Percentiles rank a stretch among this genome's conserved stretches.
Conservation (phyloP, 164 flowering plant genomes). For the Nymphaea thermarum region DNA sequence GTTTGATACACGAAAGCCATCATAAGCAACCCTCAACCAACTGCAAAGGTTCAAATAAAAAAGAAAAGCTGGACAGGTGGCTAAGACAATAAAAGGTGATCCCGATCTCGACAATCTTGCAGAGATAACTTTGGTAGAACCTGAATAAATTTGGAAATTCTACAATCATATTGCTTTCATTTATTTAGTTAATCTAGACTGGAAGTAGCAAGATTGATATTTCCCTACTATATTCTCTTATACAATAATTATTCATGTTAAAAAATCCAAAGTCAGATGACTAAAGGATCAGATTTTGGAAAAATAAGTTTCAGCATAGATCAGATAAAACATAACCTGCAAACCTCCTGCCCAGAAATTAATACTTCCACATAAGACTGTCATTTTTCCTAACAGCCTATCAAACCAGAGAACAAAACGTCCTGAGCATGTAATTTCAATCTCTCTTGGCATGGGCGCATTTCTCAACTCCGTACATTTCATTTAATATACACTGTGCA, state of each 20-base stretch:
- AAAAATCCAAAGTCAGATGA: neutral
- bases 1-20: constrained; percentile 87
- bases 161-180: too few species aligned
- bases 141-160: constrained; percentile 18
- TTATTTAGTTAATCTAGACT: neutral
- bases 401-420: constrained; percentile 78
- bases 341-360: constrained; percentile 98
- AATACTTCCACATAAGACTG: constrained; percentile 91
- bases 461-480: constrained; percentile 56
- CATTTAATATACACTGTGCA: constrained; percentile 62
- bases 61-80: constrained; percentile 92
- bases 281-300: neutral
- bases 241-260: neutral
- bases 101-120: constrained; percentile 91
- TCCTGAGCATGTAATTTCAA: constrained; percentile 74
- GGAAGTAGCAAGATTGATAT: neutral
- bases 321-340: constrained; percentile 26
- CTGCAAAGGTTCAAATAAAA: constrained; percentile 83
- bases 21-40: constrained; percentile 95
- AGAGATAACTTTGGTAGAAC: constrained; percentile 78
- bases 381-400: constrained; percentile 67
- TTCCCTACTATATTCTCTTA: neutral
- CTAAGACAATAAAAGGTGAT: constrained; percentile 79
- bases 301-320: neutral
- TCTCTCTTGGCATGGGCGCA: constrained; percentile 51